phyloP scores from a whole-genome alignment of 208 protist species.

The Porcisia deanei region DNA sequence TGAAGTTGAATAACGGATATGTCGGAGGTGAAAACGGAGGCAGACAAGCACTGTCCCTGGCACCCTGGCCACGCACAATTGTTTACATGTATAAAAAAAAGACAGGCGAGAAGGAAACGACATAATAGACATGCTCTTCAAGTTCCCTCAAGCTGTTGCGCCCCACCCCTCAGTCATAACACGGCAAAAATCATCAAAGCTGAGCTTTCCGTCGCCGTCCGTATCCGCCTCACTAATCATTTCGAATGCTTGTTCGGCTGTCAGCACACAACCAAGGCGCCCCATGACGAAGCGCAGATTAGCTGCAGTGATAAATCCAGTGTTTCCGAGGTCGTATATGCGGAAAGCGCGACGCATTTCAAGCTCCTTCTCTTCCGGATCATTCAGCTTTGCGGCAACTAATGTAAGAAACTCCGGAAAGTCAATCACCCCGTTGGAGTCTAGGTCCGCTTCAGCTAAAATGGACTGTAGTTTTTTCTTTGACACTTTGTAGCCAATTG shows the following conservation, averaged over 20 bases:
- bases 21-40: neutral
- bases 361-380: conserved; percentile 92
- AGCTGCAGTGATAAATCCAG: conserved; percentile 91
- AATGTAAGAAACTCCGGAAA: conserved; percentile 97
- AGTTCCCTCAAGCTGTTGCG: conserved; percentile 5
- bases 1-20: conserved; percentile 4
- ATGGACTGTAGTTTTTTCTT: conserved; percentile 95
- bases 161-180: conserved; percentile 68
- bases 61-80: conserved; percentile 17
- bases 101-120: neutral
- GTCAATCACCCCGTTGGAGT: conserved; percentile 98
- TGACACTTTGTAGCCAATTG: conserved; percentile 96
- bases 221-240: conserved; percentile 92
- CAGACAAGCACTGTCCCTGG: neutral
- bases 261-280: conserved; percentile 92
- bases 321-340: conserved; percentile 95
- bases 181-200: conserved; percentile 89
- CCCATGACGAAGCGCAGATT: conserved; percentile 94
- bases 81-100: conserved; percentile 3
- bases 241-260: conserved; percentile 89
- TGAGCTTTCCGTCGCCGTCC: conserved; percentile 88
- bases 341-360: conserved; percentile 92
- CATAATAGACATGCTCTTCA: conserved; percentile 1
- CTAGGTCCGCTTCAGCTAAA: conserved; percentile 97
- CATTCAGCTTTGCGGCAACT: conserved; percentile 86